Conservation (phyloP, 345 rosid genomes). For the Ailanthus altissimus region DNA sequence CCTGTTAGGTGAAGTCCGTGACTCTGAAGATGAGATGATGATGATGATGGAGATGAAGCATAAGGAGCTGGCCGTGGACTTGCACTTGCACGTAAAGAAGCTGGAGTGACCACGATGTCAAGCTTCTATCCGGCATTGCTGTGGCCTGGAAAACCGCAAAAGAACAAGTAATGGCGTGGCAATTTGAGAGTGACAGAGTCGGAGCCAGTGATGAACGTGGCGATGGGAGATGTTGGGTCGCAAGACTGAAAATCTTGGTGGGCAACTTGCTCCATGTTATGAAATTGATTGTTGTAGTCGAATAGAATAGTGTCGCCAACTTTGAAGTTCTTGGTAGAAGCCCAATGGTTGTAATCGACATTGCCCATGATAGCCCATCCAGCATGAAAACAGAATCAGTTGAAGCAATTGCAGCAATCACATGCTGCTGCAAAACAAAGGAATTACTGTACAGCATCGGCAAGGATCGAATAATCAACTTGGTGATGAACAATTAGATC, state of each 20-base stretch:
- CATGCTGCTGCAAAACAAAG: too few relatives aligned
- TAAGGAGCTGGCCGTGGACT: neutral
- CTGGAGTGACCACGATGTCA: neutral
- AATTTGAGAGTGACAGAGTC: neutral
- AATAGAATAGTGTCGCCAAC: slow-evolving; percentile 2
- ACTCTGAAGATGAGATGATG: neutral
- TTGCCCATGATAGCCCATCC: neutral
- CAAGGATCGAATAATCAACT: too few relatives aligned
- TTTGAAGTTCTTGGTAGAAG: slow-evolving; percentile 7
- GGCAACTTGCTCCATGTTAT: neutral
- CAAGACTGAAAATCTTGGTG: neutral
- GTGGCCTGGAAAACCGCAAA: slow-evolving; percentile 5
- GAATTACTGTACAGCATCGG: too few relatives aligned
- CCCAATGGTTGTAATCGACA: slow-evolving; percentile 1
- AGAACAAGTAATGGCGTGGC: neutral
- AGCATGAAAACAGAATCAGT: too few relatives aligned
- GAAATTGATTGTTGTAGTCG: neutral
- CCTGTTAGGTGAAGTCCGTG: too few relatives aligned
- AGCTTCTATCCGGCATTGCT: slow-evolving; percentile 11
- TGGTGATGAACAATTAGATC: too few relatives aligned
- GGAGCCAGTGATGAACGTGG: slow-evolving; percentile 4
- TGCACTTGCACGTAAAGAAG: neutral
- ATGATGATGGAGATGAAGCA: neutral
- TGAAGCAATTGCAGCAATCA: too few relatives aligned
- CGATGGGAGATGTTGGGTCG: neutral